Evolutionary conservation across 495 filamentous ascomycete genomes (phyloP).

Genomic region (Xylaria intraflava): DNA sequence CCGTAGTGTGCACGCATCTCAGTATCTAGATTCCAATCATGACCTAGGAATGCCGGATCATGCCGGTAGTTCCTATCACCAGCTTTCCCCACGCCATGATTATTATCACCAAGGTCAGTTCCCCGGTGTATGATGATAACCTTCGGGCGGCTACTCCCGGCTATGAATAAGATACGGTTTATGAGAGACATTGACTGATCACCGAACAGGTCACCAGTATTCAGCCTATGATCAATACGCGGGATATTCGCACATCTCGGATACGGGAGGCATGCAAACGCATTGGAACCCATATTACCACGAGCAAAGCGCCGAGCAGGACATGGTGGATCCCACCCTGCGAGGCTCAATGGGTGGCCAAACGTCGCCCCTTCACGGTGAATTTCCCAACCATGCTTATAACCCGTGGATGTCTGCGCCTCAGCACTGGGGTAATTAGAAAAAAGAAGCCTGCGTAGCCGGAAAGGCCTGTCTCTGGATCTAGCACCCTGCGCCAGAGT

Average conservation of each 20-base stretch:
- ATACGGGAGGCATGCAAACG: conserved; percentile 16
- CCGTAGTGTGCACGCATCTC: conserved; percentile 17
- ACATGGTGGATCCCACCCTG: conserved; percentile 25
- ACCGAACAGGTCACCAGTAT: conserved; percentile 22
- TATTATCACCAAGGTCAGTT: conserved; percentile 25
- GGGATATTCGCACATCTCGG: conserved; percentile 17
- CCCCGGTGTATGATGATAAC: not conserved
- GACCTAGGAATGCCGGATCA: conserved; percentile 20
- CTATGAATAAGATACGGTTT: not conserved
- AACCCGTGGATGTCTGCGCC: conserved; percentile 25
- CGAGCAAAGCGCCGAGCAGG: conserved; percentile 19
- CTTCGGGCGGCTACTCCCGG: not conserved
- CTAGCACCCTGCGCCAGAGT: not conserved
- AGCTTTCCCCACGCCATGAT: conserved; percentile 21
- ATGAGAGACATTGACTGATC: conserved; percentile 9
- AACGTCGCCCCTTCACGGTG: conserved; percentile 21
- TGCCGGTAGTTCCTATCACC: conserved; percentile 18
- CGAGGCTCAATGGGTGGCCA: conserved; percentile 23
- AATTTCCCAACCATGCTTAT: conserved; percentile 21
- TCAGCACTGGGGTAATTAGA: conserved; percentile 28
- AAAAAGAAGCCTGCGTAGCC: not conserved
- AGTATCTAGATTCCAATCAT: conserved; percentile 18
- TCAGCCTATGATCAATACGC: conserved; percentile 23
- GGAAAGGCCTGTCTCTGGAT: not conserved
- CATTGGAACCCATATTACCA: conserved; percentile 22